A percentile compares a stretch with the other conserved stretches of the same genome.
phyloP scores from a whole-genome alignment of 805 yeast genomes.

The Brettanomyces custersianus region DNA sequence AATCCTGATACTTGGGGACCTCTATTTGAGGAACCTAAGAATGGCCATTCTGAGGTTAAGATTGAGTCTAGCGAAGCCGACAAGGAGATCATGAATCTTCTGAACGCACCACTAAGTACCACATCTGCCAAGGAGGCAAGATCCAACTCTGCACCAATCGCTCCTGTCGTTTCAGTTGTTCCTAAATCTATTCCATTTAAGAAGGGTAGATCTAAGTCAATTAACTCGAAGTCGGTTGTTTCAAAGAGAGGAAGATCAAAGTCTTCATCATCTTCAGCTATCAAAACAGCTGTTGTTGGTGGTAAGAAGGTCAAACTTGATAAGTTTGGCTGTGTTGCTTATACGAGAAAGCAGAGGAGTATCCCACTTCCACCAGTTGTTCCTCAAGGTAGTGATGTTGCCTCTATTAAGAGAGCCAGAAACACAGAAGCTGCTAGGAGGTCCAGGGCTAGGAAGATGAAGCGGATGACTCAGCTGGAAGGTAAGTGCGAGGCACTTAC shows the following conservation, averaged over 20 bases:
- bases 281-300: slow-evolving; percentile 2
- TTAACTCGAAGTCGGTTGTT: not conserved
- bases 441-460: slow-evolving; percentile 87
- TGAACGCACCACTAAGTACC: slow-evolving; percentile 1
- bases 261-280: slow-evolving; percentile 6
- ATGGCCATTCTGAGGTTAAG: too few relatives aligned
- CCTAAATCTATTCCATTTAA: too few relatives aligned
- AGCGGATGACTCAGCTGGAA: slow-evolving; percentile 79
- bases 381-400: slow-evolving; percentile 51
- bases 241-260: not conserved
- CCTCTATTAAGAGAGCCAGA: slow-evolving; percentile 80
- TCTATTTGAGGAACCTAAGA: not conserved
- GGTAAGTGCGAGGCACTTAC: slow-evolving; percentile 59
- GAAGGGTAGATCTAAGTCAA: not conserved
- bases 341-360: slow-evolving; percentile 69
- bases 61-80: not conserved
- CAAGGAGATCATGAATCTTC: slow-evolving; percentile 1
- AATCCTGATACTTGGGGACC: slow-evolving; percentile 41
- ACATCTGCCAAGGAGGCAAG: slow-evolving; percentile 1
- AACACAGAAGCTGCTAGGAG: slow-evolving; percentile 98
- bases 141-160: not conserved
- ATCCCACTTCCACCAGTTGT: slow-evolving; percentile 66
- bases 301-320: slow-evolving; percentile 36
- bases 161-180: too few relatives aligned
- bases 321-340: slow-evolving; percentile 65